A percentile compares a stretch with the other conserved stretches of the same genome.
Evolutionary conservation across 495 filamentous ascomycete species (phyloP).

Genomic region (Oidiodendron maius): DNA sequence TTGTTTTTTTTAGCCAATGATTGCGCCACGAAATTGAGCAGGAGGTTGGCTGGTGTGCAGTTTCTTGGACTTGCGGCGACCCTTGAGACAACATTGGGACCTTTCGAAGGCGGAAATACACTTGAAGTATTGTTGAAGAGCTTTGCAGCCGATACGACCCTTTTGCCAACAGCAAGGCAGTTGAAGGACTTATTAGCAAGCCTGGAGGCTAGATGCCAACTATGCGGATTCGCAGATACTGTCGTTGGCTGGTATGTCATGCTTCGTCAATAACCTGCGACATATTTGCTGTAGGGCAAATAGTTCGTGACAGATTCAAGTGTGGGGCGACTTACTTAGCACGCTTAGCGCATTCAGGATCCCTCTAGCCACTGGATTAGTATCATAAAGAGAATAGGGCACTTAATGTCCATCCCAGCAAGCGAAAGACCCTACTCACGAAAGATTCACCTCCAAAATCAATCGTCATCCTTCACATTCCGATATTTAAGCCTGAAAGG

Average conservation of each 20-base stretch:
- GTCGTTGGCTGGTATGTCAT: not conserved
- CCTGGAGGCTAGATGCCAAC: not conserved
- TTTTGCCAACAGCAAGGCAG: not conserved
- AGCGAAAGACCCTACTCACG: too few species aligned
- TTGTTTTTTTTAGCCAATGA: constrained; percentile 16
- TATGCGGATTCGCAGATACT: constrained; percentile 1
- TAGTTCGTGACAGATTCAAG: too few species aligned
- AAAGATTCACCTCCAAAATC: too few species aligned
- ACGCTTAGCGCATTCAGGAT: too few species aligned
- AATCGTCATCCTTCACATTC: too few species aligned
- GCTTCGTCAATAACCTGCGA: too few species aligned
- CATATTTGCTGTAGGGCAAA: too few species aligned
- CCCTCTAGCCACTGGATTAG: too few species aligned
- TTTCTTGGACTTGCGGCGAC: constrained; percentile 18
- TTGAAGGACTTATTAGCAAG: not conserved
- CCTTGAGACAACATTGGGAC: constrained; percentile 2
- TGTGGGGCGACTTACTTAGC: too few species aligned
- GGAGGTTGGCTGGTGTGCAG: constrained; percentile 15
- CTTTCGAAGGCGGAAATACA: not conserved
- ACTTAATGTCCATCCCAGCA: too few species aligned
- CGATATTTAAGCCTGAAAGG: too few species aligned
- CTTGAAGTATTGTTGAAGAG: not conserved
- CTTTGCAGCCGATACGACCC: not conserved
- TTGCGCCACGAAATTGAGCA: constrained; percentile 16
- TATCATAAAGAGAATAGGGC: too few species aligned